Evolutionary conservation across 805 yeast species (phyloP).

Genomic region (Suhomyces sp.): DNA sequence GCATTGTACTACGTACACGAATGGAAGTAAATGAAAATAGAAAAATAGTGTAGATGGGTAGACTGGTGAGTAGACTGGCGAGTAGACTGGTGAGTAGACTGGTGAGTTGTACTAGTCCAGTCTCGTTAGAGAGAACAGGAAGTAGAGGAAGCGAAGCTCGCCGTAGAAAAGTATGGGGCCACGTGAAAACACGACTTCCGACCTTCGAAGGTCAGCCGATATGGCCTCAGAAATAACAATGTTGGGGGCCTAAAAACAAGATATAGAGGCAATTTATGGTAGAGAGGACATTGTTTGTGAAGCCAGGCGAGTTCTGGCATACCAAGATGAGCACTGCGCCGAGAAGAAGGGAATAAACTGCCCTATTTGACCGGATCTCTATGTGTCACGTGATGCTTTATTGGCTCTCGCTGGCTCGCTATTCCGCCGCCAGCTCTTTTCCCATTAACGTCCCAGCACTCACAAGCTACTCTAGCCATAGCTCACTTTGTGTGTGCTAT

Average conservation of each 20-base stretch:
- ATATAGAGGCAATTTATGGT: too few species aligned
- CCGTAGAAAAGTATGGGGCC: not conserved
- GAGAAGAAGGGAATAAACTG: not conserved
- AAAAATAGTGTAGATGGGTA: too few species aligned
- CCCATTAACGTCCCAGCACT: too few species aligned
- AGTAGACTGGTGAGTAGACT: too few species aligned
- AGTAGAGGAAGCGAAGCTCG: not conserved
- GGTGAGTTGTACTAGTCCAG: not conserved
- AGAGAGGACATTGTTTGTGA: too few species aligned
- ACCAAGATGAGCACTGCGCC: not conserved
- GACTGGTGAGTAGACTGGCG: too few species aligned
- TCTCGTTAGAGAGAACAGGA: not conserved
- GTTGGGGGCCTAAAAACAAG: not conserved
- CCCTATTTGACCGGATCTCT: not conserved
- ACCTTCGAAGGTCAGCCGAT: not conserved
- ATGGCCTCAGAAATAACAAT: not conserved
- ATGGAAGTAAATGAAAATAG: not conserved
- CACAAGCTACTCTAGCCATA: too few species aligned
- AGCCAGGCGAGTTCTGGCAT: not conserved
- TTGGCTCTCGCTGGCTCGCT: not conserved
- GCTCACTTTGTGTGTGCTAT: too few species aligned
- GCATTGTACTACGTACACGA: not conserved
- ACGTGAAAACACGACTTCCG: not conserved
- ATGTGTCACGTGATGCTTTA: not conserved
- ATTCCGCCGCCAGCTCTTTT: too few species aligned